Evolutionary conservation across 768 basidiomycete species (phyloP), one percentile per base, ranked within the genome.

Genomic region (Leccinum broughii): DNA sequence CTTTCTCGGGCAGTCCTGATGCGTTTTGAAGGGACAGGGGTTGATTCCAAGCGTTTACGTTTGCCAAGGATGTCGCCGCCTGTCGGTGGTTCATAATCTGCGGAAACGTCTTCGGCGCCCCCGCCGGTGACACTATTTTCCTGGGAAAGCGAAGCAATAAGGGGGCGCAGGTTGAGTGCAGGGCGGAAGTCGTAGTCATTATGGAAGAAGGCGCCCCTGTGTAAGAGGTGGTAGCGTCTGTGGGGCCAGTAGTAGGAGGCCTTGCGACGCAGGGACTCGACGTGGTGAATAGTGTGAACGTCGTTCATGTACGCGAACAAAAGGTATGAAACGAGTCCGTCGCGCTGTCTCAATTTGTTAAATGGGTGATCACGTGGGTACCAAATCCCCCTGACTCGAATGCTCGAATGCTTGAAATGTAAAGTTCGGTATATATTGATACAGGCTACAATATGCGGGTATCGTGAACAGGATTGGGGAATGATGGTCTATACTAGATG

Each of bases 401-500:
- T 32, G n/a, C 61, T 37, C 30, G 32, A 55, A 39, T 65, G 32
- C 28, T 34, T 37, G 20, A 10, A 11, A 20, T 59, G 20, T 59
- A 55, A 28, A 7, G 26, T 41, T 60, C 54, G 70, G 67, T 71
- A 60, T 72, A 70, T 72, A 70, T 59, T 68, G 64, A 64, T 70
- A 71, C 70, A 71, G n/a, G 61, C 55, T 68, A 62, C 41, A 46
- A 53, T 61, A 60, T 71, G 70, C 55, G 70, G 70, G 70, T 71
- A 71, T 71, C 55, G 59, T 63, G 34, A 57, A 64, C 55, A 58
- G 54, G 51, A 35, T 54, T 62, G 60, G 54, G 52, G 62, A 46
- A 65, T 67, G 63, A 60, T 71, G 54, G 3, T 70, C 68, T 70
- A 70, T 20, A 60, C 58, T 72, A 72, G 62, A 71, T 71, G 70